Evolutionary conservation across 371 early-diverging fungal species (phyloP), one percentile per base, ranked within the genome.

Genomic region (Mucor piriformis): DNA sequence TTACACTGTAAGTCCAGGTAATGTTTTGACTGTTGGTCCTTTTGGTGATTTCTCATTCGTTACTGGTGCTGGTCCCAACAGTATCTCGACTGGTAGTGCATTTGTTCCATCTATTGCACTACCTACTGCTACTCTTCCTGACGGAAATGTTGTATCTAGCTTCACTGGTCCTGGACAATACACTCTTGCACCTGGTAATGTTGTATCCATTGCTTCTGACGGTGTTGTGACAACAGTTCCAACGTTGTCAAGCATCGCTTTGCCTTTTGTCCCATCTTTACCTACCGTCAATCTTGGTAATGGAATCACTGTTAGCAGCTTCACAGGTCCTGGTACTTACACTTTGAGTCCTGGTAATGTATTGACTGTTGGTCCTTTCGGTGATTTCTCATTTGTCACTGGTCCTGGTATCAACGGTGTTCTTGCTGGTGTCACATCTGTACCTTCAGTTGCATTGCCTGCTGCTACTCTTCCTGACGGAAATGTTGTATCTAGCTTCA

Each of bases 1-100:
- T n/a, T 57, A 57, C 10, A 50, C 58, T 27, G 38, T 8, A 29
- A 15, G 34, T 10, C 57, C 57, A 25, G 57, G 57, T 25, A 56
- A 48, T 35, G 47, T 56, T 32, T 4, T 34, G 2, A 44, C 51
- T 11, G 40, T 58, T 42, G 34, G n/a, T n/a, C 8, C 20, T 6
- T 32, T 20, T 44, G 55, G 55, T 20, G 55, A 20, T 0, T 11
- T 44, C 11, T 27, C 40, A 21, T 54, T 3, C 10, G 1, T 29
- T 1, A 29, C 29, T 29, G 29, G 29, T 29, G 8, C 34, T 35
- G 33, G 46, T 6, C 33, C 38, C 11, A 52, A 38, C 7, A 25
- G 40, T 37, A 53, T 15, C 4, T 13, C 1, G 21, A 27, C 11
- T 8, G 7, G 23, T 44, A 51, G 21, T n/a, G 16, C 7, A 1